Evolutionary conservation across 2,329 filamentous ascomycete species (phyloP).

Genomic region (Trichoderma citrinoviride): DNA sequence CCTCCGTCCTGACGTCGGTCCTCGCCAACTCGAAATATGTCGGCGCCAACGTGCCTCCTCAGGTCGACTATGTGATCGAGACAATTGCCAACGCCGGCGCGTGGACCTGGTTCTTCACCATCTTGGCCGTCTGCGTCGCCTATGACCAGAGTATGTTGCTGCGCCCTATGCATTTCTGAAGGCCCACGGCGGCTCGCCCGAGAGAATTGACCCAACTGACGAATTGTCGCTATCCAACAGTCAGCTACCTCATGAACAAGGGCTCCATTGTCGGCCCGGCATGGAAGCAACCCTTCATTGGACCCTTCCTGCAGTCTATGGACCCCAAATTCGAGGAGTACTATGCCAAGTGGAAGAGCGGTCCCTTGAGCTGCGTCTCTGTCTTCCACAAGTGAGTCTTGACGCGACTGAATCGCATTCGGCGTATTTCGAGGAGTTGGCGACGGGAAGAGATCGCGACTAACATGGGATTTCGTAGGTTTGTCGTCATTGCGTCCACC

Average conservation of each 20-base stretch:
- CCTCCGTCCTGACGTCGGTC: constrained; percentile 68
- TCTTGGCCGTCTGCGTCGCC: constrained; percentile 68
- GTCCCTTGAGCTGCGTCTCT: constrained; percentile 90
- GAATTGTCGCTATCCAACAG: constrained; percentile 41
- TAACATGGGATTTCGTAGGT: constrained; percentile 51
- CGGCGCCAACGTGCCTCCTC: constrained; percentile 50
- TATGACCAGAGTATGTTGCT: constrained; percentile 81
- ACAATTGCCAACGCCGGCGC: constrained; percentile 55
- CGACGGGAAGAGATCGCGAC: background rate
- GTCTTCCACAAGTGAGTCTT: constrained; percentile 91
- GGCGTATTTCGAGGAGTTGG: too few relatives aligned
- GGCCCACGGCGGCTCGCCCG: background rate
- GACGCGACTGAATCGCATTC: background rate
- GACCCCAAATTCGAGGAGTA: constrained; percentile 92
- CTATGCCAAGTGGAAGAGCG: constrained; percentile 87
- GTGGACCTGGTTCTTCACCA: constrained; percentile 64
- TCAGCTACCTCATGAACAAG: constrained; percentile 72
- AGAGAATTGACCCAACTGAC: background rate
- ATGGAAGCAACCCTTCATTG: constrained; percentile 82
- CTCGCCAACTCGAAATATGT: constrained; percentile 59
- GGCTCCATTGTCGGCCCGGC: constrained; percentile 71
- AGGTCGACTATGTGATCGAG: constrained; percentile 55
- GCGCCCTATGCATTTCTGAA: background rate
- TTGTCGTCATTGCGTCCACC: constrained; percentile 93
- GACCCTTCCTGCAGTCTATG: constrained; percentile 90